These are phyloP conservation scores for Lyophyllum decastes DNA, from an alignment of 768 basidiomycete genomes.

Conservation along the genomic window DNA sequence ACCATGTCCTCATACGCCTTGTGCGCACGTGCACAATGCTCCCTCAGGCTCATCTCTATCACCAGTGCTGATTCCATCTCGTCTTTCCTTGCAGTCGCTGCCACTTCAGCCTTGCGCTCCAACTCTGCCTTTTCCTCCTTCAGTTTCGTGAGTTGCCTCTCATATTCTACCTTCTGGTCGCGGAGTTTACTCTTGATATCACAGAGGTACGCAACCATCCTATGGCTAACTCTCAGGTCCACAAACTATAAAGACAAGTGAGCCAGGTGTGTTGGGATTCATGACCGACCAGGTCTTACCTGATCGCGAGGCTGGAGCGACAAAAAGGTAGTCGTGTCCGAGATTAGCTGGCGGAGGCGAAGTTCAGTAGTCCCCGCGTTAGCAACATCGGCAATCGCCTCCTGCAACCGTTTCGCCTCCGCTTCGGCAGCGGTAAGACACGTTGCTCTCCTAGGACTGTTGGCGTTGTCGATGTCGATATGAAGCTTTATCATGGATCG, in stretches of 20 bases:
- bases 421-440: constrained; percentile 34
- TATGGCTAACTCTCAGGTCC: constrained; percentile 49
- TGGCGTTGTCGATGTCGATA: constrained; percentile 49
- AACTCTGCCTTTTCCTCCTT: constrained; percentile 37
- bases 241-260: constrained; percentile 44
- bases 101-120: constrained; percentile 38
- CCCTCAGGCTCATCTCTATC: constrained; percentile 54
- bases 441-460: constrained; percentile 11
- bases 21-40: constrained; percentile 50
- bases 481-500: constrained; percentile 55
- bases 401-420: constrained; percentile 53
- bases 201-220: constrained; percentile 51
- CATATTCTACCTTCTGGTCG: constrained; percentile 31
- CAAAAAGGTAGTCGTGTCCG: constrained; percentile 51
- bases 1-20: constrained; percentile 40
- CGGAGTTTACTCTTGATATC: constrained; percentile 46
- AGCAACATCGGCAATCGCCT: constrained; percentile 53
- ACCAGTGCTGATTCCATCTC: constrained; percentile 54
- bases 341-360: constrained; percentile 49
- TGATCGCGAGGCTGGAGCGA: constrained; percentile 43
- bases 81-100: constrained; percentile 39
- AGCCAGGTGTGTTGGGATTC: too few relatives aligned
- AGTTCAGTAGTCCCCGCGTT: constrained; percentile 56
- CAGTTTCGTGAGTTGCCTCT: constrained; percentile 31
- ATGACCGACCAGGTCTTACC: constrained; percentile 37